These are phyloP conservation scores for Lepidium didymum DNA, from an alignment of 345 rosid genomes.

Conservation along the genomic window DNA sequence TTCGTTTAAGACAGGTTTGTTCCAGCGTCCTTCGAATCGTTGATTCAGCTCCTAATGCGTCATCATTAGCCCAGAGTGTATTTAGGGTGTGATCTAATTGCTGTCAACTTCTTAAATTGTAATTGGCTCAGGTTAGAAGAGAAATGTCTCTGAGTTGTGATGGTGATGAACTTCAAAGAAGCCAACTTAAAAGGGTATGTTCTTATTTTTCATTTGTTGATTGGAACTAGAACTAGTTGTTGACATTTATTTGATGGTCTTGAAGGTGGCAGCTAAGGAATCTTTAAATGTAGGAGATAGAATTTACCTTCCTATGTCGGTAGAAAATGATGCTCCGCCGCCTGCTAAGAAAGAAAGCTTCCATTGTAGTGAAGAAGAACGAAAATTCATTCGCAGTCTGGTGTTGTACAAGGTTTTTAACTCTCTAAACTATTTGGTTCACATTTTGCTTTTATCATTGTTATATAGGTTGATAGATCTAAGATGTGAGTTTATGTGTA, in stretches of 20 bases:
- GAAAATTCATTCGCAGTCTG: slow-evolving; percentile 51
- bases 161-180: slow-evolving; percentile 31
- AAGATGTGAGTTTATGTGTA: slow-evolving; percentile 12
- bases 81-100: neutral
- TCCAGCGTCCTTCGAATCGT: neutral
- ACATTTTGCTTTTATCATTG: neutral
- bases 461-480: slow-evolving; percentile 1
- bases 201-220: neutral
- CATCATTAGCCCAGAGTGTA: neutral
- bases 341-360: slow-evolving; percentile 39
- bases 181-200: slow-evolving; percentile 52
- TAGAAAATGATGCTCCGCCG: slow-evolving; percentile 25
- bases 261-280: slow-evolving; percentile 80
- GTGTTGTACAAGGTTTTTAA: slow-evolving; percentile 70
- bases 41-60: neutral
- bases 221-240: too few species aligned
- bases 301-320: slow-evolving; percentile 62
- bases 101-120: neutral
- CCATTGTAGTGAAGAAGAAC: slow-evolving; percentile 50
- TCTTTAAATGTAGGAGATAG: slow-evolving; percentile 60
- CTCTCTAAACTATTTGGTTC: neutral
- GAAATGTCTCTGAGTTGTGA: slow-evolving; percentile 25
- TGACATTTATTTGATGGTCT: slow-evolving; percentile 21
- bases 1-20: slow-evolving; percentile 90
- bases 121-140: slow-evolving; percentile 55